Evolutionary conservation across 805 yeast genomes (phyloP).

Genomic region (Zygoascus bituminiphila): DNA sequence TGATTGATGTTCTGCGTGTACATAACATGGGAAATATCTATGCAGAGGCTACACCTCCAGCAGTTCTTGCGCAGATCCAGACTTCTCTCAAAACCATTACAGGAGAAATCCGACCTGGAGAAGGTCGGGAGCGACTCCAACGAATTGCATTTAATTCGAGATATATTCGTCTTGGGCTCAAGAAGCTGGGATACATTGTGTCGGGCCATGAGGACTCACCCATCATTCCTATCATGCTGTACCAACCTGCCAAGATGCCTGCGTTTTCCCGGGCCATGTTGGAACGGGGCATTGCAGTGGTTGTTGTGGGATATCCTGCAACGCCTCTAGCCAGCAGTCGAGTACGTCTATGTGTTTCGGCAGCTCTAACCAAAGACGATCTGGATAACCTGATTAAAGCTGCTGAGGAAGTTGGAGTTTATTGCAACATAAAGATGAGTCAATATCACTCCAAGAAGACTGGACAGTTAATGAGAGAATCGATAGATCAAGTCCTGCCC

Average conservation of each 20-base stretch:
- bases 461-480: slow-evolving; percentile 40
- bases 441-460: slow-evolving; percentile 13
- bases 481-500: slow-evolving; percentile 65
- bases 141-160: slow-evolving; percentile 95
- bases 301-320: slow-evolving; percentile 96
- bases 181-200: slow-evolving; percentile 87
- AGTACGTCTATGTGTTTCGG: slow-evolving; percentile 84
- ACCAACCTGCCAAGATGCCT: slow-evolving; percentile 91
- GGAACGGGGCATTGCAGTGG: slow-evolving; percentile 79
- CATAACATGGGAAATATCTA: slow-evolving; percentile 65
- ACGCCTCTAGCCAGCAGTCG: slow-evolving; percentile 86
- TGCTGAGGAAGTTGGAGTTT: slow-evolving; percentile 72
- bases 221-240: slow-evolving; percentile 80
- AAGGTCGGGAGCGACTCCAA: slow-evolving; percentile 83
- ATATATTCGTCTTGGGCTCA: slow-evolving; percentile 82
- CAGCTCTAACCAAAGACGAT: slow-evolving; percentile 90
- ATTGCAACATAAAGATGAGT: slow-evolving; percentile 50
- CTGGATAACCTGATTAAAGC: slow-evolving; percentile 69
- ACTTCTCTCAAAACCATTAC: slow-evolving; percentile 69
- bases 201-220: slow-evolving; percentile 96
- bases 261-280: slow-evolving; percentile 78
- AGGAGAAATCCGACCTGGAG: slow-evolving; percentile 84
- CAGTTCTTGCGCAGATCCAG: slow-evolving; percentile 81
- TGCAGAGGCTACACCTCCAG: slow-evolving; percentile 84
- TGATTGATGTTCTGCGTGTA: slow-evolving; percentile 68